Conservation (phyloP, 768 basidiomycete genomes). For the Mycena rebaudengoi region DNA sequence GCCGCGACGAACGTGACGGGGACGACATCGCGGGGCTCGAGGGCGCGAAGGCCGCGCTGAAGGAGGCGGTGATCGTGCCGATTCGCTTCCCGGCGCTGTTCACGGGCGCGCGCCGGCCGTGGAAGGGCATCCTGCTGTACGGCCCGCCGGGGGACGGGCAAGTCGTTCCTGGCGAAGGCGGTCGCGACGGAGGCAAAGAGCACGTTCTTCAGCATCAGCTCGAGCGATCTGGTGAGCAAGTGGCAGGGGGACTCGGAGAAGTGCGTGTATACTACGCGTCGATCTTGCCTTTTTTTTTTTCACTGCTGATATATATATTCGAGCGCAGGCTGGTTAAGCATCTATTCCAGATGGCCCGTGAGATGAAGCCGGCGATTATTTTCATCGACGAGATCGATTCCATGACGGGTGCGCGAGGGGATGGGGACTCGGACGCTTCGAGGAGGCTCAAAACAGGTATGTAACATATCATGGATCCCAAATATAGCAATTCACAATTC, state of each 20-base stretch:
- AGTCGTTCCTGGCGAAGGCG: constrained; percentile 83
- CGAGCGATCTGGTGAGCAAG: constrained; percentile 82
- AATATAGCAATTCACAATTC: too few species aligned
- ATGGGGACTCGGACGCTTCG: constrained; percentile 82
- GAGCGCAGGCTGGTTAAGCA: constrained; percentile 73
- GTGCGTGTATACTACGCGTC: too few species aligned
- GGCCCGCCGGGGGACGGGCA: constrained; percentile 87
- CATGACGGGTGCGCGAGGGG: constrained; percentile 78
- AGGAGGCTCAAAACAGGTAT: constrained; percentile 83
- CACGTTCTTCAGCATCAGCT: constrained; percentile 85
- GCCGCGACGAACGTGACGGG: constrained; percentile 82
- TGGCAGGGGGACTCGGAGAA: constrained; percentile 90
- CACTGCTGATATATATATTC: not conserved
- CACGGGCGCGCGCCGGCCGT: constrained; percentile 87
- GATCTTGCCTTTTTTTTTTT: not conserved
- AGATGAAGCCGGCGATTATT: constrained; percentile 84
- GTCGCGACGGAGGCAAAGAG: constrained; percentile 89
- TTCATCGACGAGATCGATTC: constrained; percentile 90
- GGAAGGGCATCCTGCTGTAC: constrained; percentile 81
- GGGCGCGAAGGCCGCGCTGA: constrained; percentile 78
- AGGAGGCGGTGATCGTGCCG: constrained; percentile 86
- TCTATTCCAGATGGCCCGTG: constrained; percentile 83
- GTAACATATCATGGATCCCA: too few species aligned
- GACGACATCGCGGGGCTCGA: constrained; percentile 87
- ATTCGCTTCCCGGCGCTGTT: constrained; percentile 89